Base-by-base conservation (phyloP, 768 basidiomycete genomes). In the Boletus vinaceobasis region DNA sequence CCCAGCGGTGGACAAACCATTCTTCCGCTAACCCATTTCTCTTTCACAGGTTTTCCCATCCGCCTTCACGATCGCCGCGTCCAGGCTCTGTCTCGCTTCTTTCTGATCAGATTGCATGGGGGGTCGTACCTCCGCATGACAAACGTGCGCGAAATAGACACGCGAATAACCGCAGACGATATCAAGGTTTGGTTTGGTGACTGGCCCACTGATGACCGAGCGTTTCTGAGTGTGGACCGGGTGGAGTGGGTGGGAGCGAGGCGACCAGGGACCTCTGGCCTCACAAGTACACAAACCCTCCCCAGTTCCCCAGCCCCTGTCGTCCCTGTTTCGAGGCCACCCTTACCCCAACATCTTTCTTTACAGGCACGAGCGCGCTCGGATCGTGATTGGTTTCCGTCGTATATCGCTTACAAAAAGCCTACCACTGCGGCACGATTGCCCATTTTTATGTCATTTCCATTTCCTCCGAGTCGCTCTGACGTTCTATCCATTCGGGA, bases 51-150 rank as follows among this genome's bases (percentile, higher is more conserved):
- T 43, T 33, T 44, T 60, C 51, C 31, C 58, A 55, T 43, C 27
- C 19, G 14, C 29, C 10, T 5, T 54, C 14, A 11, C 3, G 7
- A 40, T 26, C 7, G 19, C 36, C 27, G 11, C 19, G 23, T 37
- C n/a, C 13, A 11, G 19, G 21, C 31, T 4, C 31, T 43, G 19
- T 35, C 14, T 21, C 15, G 4, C 15, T 19, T 29, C 13, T 45
- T 14, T 43, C 39, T 43, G 48, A 47, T 53, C 50, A 9, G 29
- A 31, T 19, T 46, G 26, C 45, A 40, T 58, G 33, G 57, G 39
- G 39, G 31, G n/a, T 32, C n/a, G 32, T 29, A 4, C 23, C 23
- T 23, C 23, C 23, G 23, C 29, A 29, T 38, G 27, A 26, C 23
- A 21, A 7, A 33, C 47, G 14, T 14, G 27, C 39, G 40, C 57